phyloP scores from a whole-genome alignment of 257 asterid genomes.

The Rhazya stricta region DNA sequence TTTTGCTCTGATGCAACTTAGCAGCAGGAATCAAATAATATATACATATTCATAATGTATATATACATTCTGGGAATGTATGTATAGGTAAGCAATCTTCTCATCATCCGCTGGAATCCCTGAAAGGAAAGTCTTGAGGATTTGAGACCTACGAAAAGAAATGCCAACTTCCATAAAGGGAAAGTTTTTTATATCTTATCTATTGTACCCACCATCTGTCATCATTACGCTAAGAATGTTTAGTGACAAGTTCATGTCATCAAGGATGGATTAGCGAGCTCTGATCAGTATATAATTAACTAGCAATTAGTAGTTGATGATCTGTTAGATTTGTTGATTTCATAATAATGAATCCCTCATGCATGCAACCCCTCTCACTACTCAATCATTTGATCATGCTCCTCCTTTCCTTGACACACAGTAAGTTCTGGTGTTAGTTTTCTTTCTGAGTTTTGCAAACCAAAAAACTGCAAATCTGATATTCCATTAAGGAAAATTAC shows the following conservation, averaged over 20 bases:
- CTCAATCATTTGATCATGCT: not conserved
- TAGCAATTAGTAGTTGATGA: not conserved
- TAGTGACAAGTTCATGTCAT: not conserved
- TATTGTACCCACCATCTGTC: constrained; percentile 18
- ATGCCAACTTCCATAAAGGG: constrained; percentile 34
- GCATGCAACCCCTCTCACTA: not conserved
- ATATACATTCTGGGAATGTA: not conserved
- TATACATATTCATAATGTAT: not conserved
- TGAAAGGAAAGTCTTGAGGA: constrained; percentile 17
- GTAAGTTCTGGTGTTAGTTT: too few species aligned
- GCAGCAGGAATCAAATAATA: not conserved
- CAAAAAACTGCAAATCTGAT: too few species aligned
- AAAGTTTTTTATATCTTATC: constrained; percentile 13
- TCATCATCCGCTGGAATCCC: constrained; percentile 12
- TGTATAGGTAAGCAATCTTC: constrained; percentile 10
- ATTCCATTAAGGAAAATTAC: too few species aligned
- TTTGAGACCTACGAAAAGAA: constrained; percentile 10
- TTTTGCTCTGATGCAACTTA: not conserved
- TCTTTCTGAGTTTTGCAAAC: too few species aligned
- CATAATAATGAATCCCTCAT: not conserved
- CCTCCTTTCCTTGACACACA: not conserved
- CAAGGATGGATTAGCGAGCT: too few species aligned
- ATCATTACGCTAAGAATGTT: constrained; percentile 21
- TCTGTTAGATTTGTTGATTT: not conserved
- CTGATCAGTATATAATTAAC: too few species aligned